These are phyloP conservation scores for Sclerotinia borealis DNA, from an alignment of 2,329 filamentous ascomycete species.

Conservation along the genomic window DNA sequence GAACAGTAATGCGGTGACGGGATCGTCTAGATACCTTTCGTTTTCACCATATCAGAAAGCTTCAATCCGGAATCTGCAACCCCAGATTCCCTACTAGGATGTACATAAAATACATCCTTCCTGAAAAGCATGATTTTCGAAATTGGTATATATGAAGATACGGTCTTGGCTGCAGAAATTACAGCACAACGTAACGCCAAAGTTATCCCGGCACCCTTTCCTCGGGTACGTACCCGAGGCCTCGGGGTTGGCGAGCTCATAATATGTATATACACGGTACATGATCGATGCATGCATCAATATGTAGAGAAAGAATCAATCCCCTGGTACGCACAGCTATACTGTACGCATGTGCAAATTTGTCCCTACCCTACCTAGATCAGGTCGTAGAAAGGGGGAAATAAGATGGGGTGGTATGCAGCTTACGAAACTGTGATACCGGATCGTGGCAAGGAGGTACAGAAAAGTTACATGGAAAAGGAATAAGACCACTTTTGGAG, in stretches of 20 bases:
- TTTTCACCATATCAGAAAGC: not conserved
- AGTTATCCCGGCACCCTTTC: constrained; percentile 1
- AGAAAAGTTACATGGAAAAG: constrained; percentile 1
- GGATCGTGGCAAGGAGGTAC: not conserved
- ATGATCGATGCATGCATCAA: constrained; percentile 10
- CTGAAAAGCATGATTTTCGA: not conserved
- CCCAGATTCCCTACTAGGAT: not conserved
- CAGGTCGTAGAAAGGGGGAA: not conserved
- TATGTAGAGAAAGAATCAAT: not conserved
- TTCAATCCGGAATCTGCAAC: not conserved
- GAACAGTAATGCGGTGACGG: not conserved
- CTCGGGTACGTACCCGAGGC: constrained; percentile 12
- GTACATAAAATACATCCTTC: not conserved
- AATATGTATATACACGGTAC: not conserved
- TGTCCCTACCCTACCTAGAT: not conserved
- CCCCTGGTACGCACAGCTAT: too few species aligned
- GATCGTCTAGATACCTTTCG: not conserved
- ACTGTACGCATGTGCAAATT: not conserved
- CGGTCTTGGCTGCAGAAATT: not conserved
- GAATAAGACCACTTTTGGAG: constrained; percentile 4
- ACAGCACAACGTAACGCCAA: not conserved
- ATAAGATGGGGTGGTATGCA: not conserved
- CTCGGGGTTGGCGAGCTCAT: constrained; percentile 2
- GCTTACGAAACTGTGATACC: constrained; percentile 10
- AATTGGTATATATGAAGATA: not conserved